Conservation (phyloP, 768 basidiomycete species). For the Fomitopsis pulvina region DNA sequence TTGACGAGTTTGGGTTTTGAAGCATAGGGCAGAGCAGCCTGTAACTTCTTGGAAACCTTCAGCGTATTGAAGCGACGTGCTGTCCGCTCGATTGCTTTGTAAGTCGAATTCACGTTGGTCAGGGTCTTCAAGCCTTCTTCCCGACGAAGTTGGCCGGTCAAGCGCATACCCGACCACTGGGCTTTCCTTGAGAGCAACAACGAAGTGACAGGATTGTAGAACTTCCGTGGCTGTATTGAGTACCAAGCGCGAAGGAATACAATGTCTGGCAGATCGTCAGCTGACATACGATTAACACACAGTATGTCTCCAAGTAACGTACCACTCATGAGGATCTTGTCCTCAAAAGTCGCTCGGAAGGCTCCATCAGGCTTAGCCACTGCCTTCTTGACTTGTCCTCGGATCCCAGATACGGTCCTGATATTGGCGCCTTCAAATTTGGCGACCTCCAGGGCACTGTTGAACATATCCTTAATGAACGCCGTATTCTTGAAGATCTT, state of each 20-base stretch:
- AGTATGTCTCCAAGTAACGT: constrained; percentile 28
- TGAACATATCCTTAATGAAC: constrained; percentile 98
- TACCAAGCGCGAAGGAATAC: constrained; percentile 97
- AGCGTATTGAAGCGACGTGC: constrained; percentile 88
- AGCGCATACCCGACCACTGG: constrained; percentile 91
- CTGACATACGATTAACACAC: not conserved
- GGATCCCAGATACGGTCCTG: constrained; percentile 88
- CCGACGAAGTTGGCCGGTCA: constrained; percentile 89
- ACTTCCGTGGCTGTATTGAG: constrained; percentile 88
- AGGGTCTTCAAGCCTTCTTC: constrained; percentile 84
- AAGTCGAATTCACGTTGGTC: constrained; percentile 74
- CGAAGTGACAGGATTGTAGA: constrained; percentile 95
- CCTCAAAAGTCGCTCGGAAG: constrained; percentile 96
- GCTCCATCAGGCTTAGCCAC: constrained; percentile 92
- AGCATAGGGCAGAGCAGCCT: constrained; percentile 84
- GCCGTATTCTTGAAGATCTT: constrained; percentile 99
- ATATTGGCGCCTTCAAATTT: constrained; percentile 99
- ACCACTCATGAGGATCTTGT: constrained; percentile 96
- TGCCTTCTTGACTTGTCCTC: constrained; percentile 96
- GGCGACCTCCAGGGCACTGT: constrained; percentile 85
- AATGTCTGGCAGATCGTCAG: constrained; percentile 49
- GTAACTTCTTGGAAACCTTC: constrained; percentile 83
- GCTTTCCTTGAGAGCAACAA: constrained; percentile 77
- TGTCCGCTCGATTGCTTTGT: constrained; percentile 75
- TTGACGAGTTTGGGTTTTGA: constrained; percentile 85